phyloP scores from a whole-genome alignment of 495 filamentous ascomycete species.

The Penicillium nucicola region DNA sequence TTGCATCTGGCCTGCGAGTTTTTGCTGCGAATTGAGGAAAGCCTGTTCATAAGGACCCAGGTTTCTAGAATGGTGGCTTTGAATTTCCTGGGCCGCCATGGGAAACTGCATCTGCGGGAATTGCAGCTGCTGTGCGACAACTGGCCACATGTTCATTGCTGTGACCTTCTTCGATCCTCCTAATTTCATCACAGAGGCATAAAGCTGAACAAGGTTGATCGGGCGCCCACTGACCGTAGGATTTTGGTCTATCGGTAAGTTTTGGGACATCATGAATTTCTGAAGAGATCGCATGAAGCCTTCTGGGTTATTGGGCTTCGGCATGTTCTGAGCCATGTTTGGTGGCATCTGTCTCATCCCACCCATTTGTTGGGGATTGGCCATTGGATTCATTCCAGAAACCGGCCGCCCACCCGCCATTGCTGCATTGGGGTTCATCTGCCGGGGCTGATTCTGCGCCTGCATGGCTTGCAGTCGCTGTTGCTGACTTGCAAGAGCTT shows the following conservation, averaged over 20 bases:
- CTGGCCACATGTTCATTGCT: constrained; percentile 64
- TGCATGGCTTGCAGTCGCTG: constrained; percentile 54
- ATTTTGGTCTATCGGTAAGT: constrained; percentile 64
- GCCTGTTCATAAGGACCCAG: constrained; percentile 70
- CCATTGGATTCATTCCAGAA: constrained; percentile 42
- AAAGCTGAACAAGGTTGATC: constrained; percentile 71
- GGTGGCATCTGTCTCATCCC: constrained; percentile 59
- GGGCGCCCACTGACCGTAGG: constrained; percentile 68
- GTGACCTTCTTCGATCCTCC: constrained; percentile 76
- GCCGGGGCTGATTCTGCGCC: constrained; percentile 59
- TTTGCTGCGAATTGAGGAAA: constrained; percentile 59
- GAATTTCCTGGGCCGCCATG: constrained; percentile 63
- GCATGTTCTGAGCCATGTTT: constrained; percentile 67
- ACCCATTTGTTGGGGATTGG: constrained; percentile 47
- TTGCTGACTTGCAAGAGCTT: constrained; percentile 46
- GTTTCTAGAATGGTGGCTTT: constrained; percentile 69
- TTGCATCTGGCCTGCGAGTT: constrained; percentile 52
- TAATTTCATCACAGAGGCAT: constrained; percentile 68
- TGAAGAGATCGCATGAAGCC: constrained; percentile 73
- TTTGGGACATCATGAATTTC: constrained; percentile 67
- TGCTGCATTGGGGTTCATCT: constrained; percentile 58
- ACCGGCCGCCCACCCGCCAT: constrained; percentile 40
- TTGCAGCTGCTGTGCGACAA: constrained; percentile 63
- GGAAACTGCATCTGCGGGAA: constrained; percentile 65
- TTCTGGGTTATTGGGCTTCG: constrained; percentile 55